Evolutionary conservation across 306 rosid genomes (phyloP).

Genomic region (Sphenostylis stenocarpa): DNA sequence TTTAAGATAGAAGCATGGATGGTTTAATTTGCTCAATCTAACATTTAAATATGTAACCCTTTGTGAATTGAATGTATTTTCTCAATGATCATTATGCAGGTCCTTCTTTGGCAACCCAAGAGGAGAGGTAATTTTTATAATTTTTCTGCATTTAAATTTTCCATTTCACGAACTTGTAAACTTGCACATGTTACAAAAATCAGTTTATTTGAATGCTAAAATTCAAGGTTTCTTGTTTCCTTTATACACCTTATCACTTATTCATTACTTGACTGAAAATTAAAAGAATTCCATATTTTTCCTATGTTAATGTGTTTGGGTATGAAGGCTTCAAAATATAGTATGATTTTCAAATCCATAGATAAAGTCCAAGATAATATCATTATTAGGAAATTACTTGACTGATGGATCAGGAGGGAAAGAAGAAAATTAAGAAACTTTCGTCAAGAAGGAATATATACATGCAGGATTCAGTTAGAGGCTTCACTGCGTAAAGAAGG

Average conservation of each 20-base stretch:
- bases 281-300: background rate
- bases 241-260: background rate
- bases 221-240: background rate
- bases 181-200: background rate
- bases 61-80: background rate
- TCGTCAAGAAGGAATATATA: no score
- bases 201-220: no score
- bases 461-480: background rate
- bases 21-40: background rate
- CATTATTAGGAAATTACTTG: no score
- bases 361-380: background rate
- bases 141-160: background rate
- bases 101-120: background rate
- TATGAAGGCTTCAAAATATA: background rate
- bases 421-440: background rate
- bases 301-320: background rate
- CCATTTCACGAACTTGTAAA: background rate
- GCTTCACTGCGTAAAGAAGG: background rate
- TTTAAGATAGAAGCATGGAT: no score
- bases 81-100: background rate
- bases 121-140: background rate
- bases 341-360: background rate
- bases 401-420: background rate
- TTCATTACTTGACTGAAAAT: background rate
- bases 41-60: background rate